A percentile compares a stretch with the other conserved stretches of the same genome.
Evolutionary conservation across 208 protist species (phyloP).

Genomic region (Zelonia costaricensis): DNA sequence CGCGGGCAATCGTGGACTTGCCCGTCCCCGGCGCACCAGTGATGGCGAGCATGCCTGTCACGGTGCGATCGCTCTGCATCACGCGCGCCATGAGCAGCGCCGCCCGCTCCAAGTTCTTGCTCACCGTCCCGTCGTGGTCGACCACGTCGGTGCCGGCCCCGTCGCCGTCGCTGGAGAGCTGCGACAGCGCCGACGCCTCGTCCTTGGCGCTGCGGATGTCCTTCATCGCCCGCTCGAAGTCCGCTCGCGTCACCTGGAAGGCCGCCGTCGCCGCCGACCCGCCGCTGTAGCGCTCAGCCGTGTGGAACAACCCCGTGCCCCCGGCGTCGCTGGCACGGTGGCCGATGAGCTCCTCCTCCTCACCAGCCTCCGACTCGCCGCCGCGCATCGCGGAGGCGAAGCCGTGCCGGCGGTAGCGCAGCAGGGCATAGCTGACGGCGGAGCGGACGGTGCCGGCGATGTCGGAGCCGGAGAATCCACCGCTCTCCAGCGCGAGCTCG

Average conservation of each 20-base stretch:
- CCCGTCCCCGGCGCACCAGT: conserved; percentile 61
- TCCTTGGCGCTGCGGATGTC: conserved; percentile 50
- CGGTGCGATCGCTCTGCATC: conserved; percentile 35
- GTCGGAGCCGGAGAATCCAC: conserved; percentile 98
- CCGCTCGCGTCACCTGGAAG: conserved; percentile 12
- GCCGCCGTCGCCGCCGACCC: neutral
- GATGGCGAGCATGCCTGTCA: conserved; percentile 47
- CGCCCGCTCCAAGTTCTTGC: conserved; percentile 22
- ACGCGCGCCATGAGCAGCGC: conserved; percentile 29
- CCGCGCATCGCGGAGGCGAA: neutral
- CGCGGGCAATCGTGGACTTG: conserved; percentile 54
- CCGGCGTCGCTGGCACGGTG: conserved; percentile 11
- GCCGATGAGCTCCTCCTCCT: conserved; percentile 1
- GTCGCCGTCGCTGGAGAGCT: conserved; percentile 25
- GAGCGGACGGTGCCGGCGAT: conserved; percentile 83
- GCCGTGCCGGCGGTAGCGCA: conserved; percentile 47
- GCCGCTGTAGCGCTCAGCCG: neutral
- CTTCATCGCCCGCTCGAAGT: conserved; percentile 38
- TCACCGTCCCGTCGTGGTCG: conserved; percentile 62
- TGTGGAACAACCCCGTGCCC: neutral
- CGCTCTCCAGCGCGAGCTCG: conserved; percentile 91
- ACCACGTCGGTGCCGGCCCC: conserved; percentile 22
- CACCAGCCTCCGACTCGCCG: neutral
- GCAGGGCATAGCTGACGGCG: conserved; percentile 82
- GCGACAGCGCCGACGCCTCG: conserved; percentile 23